Conservation (phyloP, 805 yeast genomes). For the Candida takata region DNA sequence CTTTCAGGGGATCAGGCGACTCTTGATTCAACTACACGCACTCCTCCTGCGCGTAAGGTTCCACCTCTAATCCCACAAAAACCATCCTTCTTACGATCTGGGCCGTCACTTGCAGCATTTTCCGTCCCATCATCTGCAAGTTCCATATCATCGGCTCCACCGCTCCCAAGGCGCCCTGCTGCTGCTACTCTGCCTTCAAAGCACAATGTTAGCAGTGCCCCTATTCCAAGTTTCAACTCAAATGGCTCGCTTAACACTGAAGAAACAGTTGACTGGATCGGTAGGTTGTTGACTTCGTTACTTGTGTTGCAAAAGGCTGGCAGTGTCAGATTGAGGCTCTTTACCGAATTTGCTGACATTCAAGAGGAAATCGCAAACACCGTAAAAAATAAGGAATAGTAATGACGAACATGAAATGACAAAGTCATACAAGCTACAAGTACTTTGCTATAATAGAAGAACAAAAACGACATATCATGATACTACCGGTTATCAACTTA, state of each 20-base stretch:
- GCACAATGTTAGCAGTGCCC: slow-evolving; percentile 10
- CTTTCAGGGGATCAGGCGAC: too few species aligned
- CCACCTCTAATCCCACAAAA: slow-evolving; percentile 24
- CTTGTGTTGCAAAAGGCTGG: slow-evolving; percentile 16
- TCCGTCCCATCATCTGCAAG: slow-evolving; percentile 2
- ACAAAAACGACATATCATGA: too few species aligned
- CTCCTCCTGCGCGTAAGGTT: slow-evolving; percentile 8
- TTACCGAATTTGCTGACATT: slow-evolving; percentile 20
- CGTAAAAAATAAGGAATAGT: neutral
- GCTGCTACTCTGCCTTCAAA: slow-evolving; percentile 27
- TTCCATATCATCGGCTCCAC: slow-evolving; percentile 1
- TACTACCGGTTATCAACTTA: neutral
- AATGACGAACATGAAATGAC: too few species aligned
- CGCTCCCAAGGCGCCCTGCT: slow-evolving; percentile 23
- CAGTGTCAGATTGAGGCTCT: slow-evolving; percentile 14
- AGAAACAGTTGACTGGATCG: slow-evolving; percentile 49
- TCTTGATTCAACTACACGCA: slow-evolving; percentile 7
- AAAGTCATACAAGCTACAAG: too few species aligned
- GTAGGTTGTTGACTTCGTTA: slow-evolving; percentile 32
- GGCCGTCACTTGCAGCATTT: neutral
- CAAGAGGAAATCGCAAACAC: slow-evolving; percentile 15
- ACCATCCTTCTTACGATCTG: slow-evolving; percentile 15
- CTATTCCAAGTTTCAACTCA: slow-evolving; percentile 11
- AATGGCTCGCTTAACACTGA: slow-evolving; percentile 32
- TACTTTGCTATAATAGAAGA: too few species aligned